Conservation (phyloP, 306 rosid genomes). For the Hippophae rhamnoides region DNA sequence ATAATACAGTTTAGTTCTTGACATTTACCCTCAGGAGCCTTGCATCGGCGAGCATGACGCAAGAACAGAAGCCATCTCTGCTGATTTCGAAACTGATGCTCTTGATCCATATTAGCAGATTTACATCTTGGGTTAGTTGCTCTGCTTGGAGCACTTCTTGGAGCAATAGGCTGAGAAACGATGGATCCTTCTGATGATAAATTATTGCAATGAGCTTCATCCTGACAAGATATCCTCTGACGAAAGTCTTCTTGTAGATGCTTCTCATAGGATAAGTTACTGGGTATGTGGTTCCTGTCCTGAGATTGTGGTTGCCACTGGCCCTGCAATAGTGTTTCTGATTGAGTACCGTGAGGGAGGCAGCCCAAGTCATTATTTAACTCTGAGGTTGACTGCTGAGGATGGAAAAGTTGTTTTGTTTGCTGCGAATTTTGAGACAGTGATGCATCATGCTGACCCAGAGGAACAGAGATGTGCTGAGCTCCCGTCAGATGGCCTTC, state of each 20-base stretch:
- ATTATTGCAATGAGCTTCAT: conserved; percentile 79
- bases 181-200: conserved; percentile 59
- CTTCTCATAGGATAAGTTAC: conserved; percentile 28
- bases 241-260: conserved; percentile 40
- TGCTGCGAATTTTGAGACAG: conserved; percentile 52
- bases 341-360: conserved; percentile 54
- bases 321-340: conserved; percentile 41
- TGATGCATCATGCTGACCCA: conserved; percentile 49
- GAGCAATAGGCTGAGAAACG: conserved; percentile 44
- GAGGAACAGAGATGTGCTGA: conserved; percentile 44
- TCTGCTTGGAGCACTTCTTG: conserved; percentile 38
- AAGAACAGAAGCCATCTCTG: conserved; percentile 91
- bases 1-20: conserved; percentile 43
- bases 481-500: conserved; percentile 48
- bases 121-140: conserved; percentile 28
- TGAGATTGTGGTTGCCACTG: conserved; percentile 41
- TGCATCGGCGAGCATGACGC: conserved; percentile 72
- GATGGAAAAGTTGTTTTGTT: conserved; percentile 45
- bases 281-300: conserved; percentile 26
- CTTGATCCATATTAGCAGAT: conserved; percentile 12
- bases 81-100: conserved; percentile 48
- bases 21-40: conserved; percentile 79
- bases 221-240: conserved; percentile 49
- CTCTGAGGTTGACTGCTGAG: conserved; percentile 42
- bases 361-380: conserved; percentile 57